A percentile compares a stretch with the other conserved stretches of the same genome.
These are phyloP conservation scores for Candida gigantensis DNA, from an alignment of 1,139 yeast species.

Conservation along the genomic window DNA sequence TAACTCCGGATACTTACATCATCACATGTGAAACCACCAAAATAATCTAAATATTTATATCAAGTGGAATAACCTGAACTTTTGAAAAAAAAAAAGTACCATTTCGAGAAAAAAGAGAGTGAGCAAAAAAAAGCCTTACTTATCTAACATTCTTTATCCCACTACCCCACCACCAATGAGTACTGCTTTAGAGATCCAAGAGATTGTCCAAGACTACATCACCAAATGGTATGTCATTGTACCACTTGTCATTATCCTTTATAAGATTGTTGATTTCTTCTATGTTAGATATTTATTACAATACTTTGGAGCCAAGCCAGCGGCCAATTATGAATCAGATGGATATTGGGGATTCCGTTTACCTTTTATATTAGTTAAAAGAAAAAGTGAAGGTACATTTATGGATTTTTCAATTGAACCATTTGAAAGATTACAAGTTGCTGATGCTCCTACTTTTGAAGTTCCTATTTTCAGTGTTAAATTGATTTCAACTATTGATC, in stretches of 20 bases:
- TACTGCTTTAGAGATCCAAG: neutral
- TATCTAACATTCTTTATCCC: no score
- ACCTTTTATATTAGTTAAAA: constrained; percentile 17
- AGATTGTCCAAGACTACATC: constrained; percentile 4
- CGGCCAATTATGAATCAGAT: constrained; percentile 16
- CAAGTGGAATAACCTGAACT: no score
- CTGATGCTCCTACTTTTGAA: constrained; percentile 20
- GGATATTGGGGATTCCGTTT: constrained; percentile 25
- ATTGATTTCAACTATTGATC: constrained; percentile 32
- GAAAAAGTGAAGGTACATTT: constrained; percentile 25
- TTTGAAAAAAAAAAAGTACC: no score
- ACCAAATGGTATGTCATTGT: constrained; percentile 14
- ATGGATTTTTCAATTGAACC: constrained; percentile 21
- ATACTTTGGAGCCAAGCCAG: constrained; percentile 23
- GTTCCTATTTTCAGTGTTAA: constrained; percentile 22
- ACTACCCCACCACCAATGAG: neutral
- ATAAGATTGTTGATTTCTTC: constrained; percentile 8
- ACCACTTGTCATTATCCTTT: constrained; percentile 11
- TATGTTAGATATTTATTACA: constrained; percentile 11
- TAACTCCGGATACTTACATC: no score
- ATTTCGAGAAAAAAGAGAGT: no score
- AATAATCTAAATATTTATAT: no score
- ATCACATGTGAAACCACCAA: no score
- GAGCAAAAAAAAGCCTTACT: no score
- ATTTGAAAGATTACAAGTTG: constrained; percentile 12